A percentile compares a stretch with the other conserved stretches of the same genome.
Conservation (phyloP, 441 rosid species). For the Lepidium campestre region DNA sequence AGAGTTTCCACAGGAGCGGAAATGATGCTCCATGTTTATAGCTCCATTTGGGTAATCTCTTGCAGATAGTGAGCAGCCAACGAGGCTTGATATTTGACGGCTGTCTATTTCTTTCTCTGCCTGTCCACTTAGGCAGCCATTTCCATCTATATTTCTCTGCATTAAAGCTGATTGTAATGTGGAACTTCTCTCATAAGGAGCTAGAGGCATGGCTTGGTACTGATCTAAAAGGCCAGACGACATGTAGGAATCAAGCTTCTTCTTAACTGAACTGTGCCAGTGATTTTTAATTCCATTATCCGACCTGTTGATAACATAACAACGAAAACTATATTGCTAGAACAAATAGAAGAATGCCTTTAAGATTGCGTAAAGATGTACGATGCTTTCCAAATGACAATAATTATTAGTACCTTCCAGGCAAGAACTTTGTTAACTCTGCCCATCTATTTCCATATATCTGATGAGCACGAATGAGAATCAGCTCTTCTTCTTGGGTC, state of each 20-base stretch:
- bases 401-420: conserved; percentile 74
- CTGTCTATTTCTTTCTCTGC: conserved; percentile 69
- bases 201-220: conserved; percentile 70
- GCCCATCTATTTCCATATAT: conserved; percentile 98
- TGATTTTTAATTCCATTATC: conserved; percentile 98
- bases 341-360: background rate
- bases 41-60: conserved; percentile 41
- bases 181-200: conserved; percentile 51
- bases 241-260: conserved; percentile 88
- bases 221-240: conserved; percentile 90
- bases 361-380: background rate
- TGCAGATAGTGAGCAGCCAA: conserved; percentile 60
- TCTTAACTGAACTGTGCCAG: conserved; percentile 99
- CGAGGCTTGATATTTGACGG: conserved; percentile 51
- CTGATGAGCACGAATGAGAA: conserved; percentile 96
- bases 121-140: conserved; percentile 44
- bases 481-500: conserved; percentile 98
- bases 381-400: background rate
- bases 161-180: conserved; percentile 45
- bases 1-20: conserved; percentile 39
- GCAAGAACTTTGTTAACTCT: conserved; percentile 89
- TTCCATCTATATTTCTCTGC: conserved; percentile 61
- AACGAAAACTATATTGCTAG: conserved; percentile 4
- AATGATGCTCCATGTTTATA: conserved; percentile 38
- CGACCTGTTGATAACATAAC: conserved; percentile 59